These are phyloP conservation scores for Fonsecaea pedrosoi DNA, from an alignment of 2,329 filamentous ascomycete species.

Conservation along the genomic window DNA sequence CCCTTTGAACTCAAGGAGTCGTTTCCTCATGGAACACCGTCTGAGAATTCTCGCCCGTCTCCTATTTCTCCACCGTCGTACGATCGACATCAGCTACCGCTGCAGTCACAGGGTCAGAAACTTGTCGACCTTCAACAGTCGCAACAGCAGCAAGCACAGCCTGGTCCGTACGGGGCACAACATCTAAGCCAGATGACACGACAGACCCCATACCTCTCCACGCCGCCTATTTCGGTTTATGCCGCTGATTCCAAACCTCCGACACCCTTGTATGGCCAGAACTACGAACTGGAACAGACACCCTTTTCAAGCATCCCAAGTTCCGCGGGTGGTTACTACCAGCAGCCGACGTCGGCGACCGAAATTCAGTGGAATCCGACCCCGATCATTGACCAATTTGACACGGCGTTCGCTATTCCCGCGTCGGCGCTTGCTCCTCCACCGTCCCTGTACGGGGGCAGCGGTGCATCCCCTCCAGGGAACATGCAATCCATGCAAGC, in stretches of 20 bases:
- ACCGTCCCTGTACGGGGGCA: constrained; percentile 34
- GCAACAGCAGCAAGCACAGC: constrained; percentile 20
- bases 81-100: constrained; percentile 55
- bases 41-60: constrained; percentile 64
- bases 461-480: constrained; percentile 36
- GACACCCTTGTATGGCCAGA: constrained; percentile 54
- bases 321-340: constrained; percentile 49
- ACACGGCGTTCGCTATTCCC: constrained; percentile 85
- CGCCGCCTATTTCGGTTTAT: constrained; percentile 78
- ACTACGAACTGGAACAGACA: constrained; percentile 28
- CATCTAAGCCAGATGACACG: constrained; percentile 31
- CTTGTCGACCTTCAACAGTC: constrained; percentile 24
- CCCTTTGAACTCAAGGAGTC: constrained; percentile 87
- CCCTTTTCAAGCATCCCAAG: constrained; percentile 38
- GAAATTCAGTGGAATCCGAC: constrained; percentile 79
- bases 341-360: constrained; percentile 49
- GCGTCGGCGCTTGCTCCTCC: constrained; percentile 45
- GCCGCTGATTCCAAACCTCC: constrained; percentile 77
- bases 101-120: constrained; percentile 57
- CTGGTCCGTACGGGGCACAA: constrained; percentile 24
- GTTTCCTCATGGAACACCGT: constrained; percentile 85
- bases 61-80: constrained; percentile 54
- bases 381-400: constrained; percentile 86
- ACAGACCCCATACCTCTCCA: constrained; percentile 45
- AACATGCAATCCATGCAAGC: constrained; percentile 51